Evolutionary conservation across 2,329 filamentous ascomycete species (phyloP).

Genomic region (Pseudogymnoascus sp.): DNA sequence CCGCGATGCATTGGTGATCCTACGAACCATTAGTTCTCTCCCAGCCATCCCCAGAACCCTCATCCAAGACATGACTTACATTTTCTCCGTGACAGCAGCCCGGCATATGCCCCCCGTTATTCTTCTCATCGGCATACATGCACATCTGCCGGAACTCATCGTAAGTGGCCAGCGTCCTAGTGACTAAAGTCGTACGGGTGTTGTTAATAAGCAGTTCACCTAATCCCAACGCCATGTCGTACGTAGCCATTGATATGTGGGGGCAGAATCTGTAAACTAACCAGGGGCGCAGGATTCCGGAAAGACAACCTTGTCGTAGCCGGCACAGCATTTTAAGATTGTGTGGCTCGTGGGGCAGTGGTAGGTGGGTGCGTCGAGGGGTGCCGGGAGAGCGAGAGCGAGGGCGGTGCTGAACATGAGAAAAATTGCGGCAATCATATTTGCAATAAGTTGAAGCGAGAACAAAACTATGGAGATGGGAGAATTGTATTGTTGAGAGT

Average conservation of each 20-base stretch:
- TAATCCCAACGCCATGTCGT: too few relatives aligned
- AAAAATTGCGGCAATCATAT: neutral
- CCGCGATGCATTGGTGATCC: neutral
- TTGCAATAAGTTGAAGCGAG: neutral
- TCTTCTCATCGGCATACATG: neutral
- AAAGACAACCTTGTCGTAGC: neutral
- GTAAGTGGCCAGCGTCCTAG: neutral
- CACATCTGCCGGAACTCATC: neutral
- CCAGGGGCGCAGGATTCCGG: neutral
- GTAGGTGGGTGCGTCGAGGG: neutral
- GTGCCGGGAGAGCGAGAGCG: neutral
- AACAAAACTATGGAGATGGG: neutral
- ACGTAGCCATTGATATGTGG: too few relatives aligned
- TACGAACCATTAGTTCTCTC: neutral
- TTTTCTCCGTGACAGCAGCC: conserved; percentile 3
- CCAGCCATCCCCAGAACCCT: neutral
- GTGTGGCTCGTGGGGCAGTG: neutral
- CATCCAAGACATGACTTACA: neutral
- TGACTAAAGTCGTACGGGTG: neutral
- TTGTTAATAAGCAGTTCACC: neutral
- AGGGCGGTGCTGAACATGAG: neutral
- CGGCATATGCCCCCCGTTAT: neutral
- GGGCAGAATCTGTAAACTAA: neutral
- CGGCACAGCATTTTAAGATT: neutral
- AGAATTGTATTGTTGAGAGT: neutral